Evolutionary conservation across 2,329 filamentous ascomycete species (phyloP), one percentile per base, ranked within the genome.

Genomic region (Cytospora chrysosperma): DNA sequence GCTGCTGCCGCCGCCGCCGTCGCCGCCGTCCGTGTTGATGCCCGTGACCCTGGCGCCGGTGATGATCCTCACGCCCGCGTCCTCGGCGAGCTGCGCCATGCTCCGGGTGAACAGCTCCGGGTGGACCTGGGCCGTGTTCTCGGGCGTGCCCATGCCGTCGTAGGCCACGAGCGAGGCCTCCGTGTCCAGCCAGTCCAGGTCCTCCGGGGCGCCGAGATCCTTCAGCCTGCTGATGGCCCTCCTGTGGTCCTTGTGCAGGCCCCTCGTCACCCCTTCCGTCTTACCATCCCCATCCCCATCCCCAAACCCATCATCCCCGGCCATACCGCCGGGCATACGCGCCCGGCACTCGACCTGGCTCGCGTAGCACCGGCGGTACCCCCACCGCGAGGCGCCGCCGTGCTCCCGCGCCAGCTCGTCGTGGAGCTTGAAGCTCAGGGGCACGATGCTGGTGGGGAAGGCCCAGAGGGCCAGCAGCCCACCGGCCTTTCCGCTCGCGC

Each of bases 401-500:
- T 93, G 88, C 71, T 91, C 85, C 37, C 84, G 79, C 17, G 90
- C 86, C 3, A 89, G 77, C 69, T 92, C 83, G 32, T 85, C 84
- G 70, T 93, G 90, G 24, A 93, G 77, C 59, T 78, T 78, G 73
- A 89, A 93, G 71, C 86, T 90, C 58, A 93, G 76, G 0, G 88
- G 88, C 1, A 92, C 90, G 53, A 93, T 86, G 68, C 81, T 85
- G 61, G 77, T 80, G 0, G 90, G 90, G 70, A 92, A 92, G 4
- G 90, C 90, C 88, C 90, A 92, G 13, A 89, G 75, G 4, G 88
- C 90, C 5, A 93, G 80, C 10, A 93, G 77, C 5, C 90, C 90
- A 10, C 90, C 90, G 0, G 90, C 90, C 77, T 93, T 93, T 30
- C 90, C 90, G 49, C 88, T 91, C 27, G 90, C 89, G 26, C 88